Evolutionary conservation across 176 grass and related monocot species (phyloP).

Genomic region (Pontederia paniculata): DNA sequence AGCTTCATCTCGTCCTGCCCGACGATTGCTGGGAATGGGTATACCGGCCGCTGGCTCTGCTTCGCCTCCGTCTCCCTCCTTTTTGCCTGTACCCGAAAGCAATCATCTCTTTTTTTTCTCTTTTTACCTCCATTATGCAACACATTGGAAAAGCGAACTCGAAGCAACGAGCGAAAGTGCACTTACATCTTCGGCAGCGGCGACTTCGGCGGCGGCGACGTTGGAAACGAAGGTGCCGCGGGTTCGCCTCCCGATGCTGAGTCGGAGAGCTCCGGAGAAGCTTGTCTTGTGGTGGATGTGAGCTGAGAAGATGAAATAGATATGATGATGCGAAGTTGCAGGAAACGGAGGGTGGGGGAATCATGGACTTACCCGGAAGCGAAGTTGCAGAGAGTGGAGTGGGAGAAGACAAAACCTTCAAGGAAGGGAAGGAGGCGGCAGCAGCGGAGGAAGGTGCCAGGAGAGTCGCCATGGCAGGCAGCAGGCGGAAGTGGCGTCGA

Average conservation of each 20-base stretch:
- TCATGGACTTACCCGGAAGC: neutral
- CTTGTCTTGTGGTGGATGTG: neutral
- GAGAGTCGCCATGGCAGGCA: too few relatives aligned
- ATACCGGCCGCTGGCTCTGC: slow-evolving; percentile 79
- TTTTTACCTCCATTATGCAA: too few relatives aligned
- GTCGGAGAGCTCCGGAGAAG: neutral
- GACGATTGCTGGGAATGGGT: slow-evolving; percentile 87
- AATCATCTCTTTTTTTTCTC: neutral
- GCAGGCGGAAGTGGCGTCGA: too few relatives aligned
- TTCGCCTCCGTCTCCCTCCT: slow-evolving; percentile 24
- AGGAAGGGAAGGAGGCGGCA: neutral
- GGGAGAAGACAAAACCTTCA: neutral
- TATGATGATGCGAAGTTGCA: too few relatives aligned
- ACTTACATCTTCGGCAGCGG: slow-evolving; percentile 31
- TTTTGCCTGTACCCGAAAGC: neutral
- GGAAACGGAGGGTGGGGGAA: neutral
- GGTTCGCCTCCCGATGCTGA: slow-evolving; percentile 13
- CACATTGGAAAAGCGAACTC: neutral
- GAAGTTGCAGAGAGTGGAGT: neutral
- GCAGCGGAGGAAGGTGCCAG: neutral
- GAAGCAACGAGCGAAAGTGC: neutral
- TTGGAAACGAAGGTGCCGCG: slow-evolving; percentile 41
- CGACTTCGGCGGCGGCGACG: slow-evolving; percentile 33
- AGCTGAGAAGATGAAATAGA: neutral
- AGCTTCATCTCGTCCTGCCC: slow-evolving; percentile 99